Evolutionary conservation across 2,329 filamentous ascomycete genomes (phyloP).

Genomic region (Fusarium tuaranense): DNA sequence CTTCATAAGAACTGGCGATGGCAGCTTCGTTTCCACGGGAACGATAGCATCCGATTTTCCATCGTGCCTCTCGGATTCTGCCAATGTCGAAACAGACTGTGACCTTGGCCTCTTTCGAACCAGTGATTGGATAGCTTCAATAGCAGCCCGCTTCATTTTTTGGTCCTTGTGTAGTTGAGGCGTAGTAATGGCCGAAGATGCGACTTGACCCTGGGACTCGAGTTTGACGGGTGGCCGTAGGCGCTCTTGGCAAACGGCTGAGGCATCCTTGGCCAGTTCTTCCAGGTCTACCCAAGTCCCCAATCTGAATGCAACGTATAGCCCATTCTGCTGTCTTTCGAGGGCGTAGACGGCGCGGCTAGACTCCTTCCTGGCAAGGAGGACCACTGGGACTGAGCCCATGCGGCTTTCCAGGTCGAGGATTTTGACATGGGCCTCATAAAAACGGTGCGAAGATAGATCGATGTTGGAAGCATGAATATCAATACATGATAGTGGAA

Average conservation of each 20-base stretch:
- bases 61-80: slow-evolving; percentile 41
- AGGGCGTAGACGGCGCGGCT: slow-evolving; percentile 68
- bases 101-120: slow-evolving; percentile 65
- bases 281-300: slow-evolving; percentile 74
- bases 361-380: slow-evolving; percentile 71
- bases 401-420: slow-evolving; percentile 73
- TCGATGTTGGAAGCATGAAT: slow-evolving; percentile 62
- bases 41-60: slow-evolving; percentile 24
- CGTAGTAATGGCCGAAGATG: slow-evolving; percentile 52
- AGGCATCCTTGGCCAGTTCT: slow-evolving; percentile 63
- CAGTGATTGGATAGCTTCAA: slow-evolving; percentile 72
- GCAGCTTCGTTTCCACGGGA: slow-evolving; percentile 30
- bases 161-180: slow-evolving; percentile 61
- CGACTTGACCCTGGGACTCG: slow-evolving; percentile 31
- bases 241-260: slow-evolving; percentile 50
- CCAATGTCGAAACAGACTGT: slow-evolving; percentile 54
- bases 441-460: slow-evolving; percentile 65
- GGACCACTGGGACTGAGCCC: slow-evolving; percentile 64
- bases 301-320: slow-evolving; percentile 77
- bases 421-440: slow-evolving; percentile 71
- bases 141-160: slow-evolving; percentile 69
- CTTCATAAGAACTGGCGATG: slow-evolving; percentile 33
- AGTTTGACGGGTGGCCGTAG: slow-evolving; percentile 35
- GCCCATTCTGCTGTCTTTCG: slow-evolving; percentile 71
- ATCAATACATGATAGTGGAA: slow-evolving; percentile 73